These are phyloP conservation scores for Xylaria sp. DNA, from an alignment of 2,329 filamentous ascomycete species.

Conservation along the genomic window DNA sequence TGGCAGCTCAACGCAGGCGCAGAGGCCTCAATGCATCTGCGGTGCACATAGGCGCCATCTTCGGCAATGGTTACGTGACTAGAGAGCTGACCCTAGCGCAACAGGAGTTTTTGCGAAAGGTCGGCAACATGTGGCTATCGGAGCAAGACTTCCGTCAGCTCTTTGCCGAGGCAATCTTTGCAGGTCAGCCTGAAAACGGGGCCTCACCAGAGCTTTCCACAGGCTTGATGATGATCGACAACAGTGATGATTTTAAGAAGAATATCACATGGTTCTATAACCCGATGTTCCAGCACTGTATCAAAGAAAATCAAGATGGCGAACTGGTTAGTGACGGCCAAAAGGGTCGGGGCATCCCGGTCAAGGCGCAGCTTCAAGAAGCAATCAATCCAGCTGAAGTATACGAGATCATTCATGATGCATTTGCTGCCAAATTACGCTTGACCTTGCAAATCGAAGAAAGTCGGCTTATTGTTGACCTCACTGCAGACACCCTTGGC, in stretches of 20 bases:
- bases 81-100: constrained; percentile 23
- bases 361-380: constrained; percentile 11
- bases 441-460: constrained; percentile 6
- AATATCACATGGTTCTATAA: constrained; percentile 12
- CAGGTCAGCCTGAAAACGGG: constrained; percentile 10
- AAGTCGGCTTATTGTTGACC: constrained; percentile 24
- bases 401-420: constrained; percentile 18
- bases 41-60: constrained; percentile 38
- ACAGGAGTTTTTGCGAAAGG: constrained; percentile 26
- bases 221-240: constrained; percentile 17
- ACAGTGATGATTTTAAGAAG: constrained; percentile 1
- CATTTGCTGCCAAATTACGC: constrained; percentile 18
- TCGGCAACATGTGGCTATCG: constrained; percentile 23
- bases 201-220: constrained; percentile 17
- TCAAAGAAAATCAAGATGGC: not conserved
- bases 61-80: constrained; percentile 38
- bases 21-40: constrained; percentile 36
- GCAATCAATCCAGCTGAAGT: not conserved
- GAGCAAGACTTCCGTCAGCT: constrained; percentile 30
- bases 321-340: not conserved
- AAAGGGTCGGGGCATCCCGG: not conserved
- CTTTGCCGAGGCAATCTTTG: constrained; percentile 30
- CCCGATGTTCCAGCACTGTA: constrained; percentile 11
- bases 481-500: constrained; percentile 25
- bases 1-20: constrained; percentile 36